A percentile compares a stretch with the other conserved stretches of the same genome.
phyloP scores from a whole-genome alignment of 2,329 filamentous ascomycete species.

The Colletotrichum cordylinicola region DNA sequence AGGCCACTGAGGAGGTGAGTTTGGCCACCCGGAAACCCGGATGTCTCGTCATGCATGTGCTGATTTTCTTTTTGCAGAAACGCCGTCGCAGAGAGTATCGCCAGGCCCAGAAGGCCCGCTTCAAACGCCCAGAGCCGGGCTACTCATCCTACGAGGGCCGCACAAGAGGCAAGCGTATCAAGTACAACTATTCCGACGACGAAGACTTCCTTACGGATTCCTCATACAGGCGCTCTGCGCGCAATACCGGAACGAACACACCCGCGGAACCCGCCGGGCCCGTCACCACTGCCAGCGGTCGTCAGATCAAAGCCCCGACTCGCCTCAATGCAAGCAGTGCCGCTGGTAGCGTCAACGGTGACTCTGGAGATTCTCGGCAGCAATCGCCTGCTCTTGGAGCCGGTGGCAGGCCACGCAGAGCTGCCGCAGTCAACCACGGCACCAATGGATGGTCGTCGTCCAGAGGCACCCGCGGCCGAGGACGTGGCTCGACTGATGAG shows the following conservation, averaged over 20 bases:
- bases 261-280: constrained; percentile 70
- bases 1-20: constrained; percentile 85
- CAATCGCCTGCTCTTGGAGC: constrained; percentile 42
- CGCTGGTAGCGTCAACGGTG: constrained; percentile 51
- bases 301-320: constrained; percentile 76
- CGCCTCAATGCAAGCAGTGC: constrained; percentile 66
- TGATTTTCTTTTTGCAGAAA: constrained; percentile 62
- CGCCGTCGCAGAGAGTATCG: constrained; percentile 92
- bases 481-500: constrained; percentile 55
- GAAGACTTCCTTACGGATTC: constrained; percentile 73
- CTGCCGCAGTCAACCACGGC: constrained; percentile 54
- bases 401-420: constrained; percentile 55
- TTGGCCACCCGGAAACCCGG: neutral
- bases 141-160: constrained; percentile 96
- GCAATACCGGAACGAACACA: constrained; percentile 77
- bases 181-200: constrained; percentile 94
- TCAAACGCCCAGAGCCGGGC: constrained; percentile 84
- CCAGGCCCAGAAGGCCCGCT: constrained; percentile 82
- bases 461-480: constrained; percentile 33
- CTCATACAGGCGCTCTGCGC: constrained; percentile 69
- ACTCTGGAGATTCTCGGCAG: constrained; percentile 36
- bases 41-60: neutral
- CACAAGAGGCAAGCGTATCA: constrained; percentile 93
- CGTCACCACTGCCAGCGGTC: constrained; percentile 81
- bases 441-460: constrained; percentile 53